phyloP scores from a whole-genome alignment of 2,329 filamentous ascomycete genomes.

The Ambrosiella cleistominuta region DNA sequence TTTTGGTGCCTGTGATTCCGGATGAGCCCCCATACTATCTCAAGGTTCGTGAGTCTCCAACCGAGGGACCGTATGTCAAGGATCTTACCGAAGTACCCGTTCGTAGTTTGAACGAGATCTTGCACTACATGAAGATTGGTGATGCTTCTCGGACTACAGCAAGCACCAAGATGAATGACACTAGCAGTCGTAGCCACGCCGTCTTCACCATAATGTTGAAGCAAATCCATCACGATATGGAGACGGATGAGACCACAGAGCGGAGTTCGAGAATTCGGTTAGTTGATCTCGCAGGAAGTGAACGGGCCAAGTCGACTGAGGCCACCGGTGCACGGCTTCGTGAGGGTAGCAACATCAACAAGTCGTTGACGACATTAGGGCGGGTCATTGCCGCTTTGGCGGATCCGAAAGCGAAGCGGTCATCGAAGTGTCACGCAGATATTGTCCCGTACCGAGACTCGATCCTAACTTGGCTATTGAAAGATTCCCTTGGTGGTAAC shows the following conservation, averaged over 20 bases:
- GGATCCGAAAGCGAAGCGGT: conserved; percentile 34
- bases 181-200: conserved; percentile 84
- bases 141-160: conserved; percentile 77
- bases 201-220: conserved; percentile 97
- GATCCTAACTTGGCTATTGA: conserved; percentile 67
- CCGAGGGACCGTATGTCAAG: conserved; percentile 91
- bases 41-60: conserved; percentile 90
- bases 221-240: conserved; percentile 93
- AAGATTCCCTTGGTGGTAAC: conserved; percentile 90
- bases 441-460: conserved; percentile 89
- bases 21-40: conserved; percentile 76
- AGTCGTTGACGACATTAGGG: conserved; percentile 86
- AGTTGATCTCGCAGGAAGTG: conserved; percentile 86
- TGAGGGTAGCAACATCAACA: conserved; percentile 97
- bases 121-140: conserved; percentile 78
- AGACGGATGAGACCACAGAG: conserved; percentile 95
- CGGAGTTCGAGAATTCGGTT: conserved; percentile 82
- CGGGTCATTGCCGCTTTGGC: conserved; percentile 85
- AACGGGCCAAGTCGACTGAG: conserved; percentile 88
- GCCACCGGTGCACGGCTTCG: conserved; percentile 79
- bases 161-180: conserved; percentile 99
- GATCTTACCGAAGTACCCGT: conserved; percentile 89
- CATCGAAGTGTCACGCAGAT: conserved; percentile 35
- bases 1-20: conserved; percentile 56
- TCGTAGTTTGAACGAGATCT: conserved; percentile 68